Evolutionary conservation across 768 basidiomycete species (phyloP).

Genomic region (Lepiota subincarnata): DNA sequence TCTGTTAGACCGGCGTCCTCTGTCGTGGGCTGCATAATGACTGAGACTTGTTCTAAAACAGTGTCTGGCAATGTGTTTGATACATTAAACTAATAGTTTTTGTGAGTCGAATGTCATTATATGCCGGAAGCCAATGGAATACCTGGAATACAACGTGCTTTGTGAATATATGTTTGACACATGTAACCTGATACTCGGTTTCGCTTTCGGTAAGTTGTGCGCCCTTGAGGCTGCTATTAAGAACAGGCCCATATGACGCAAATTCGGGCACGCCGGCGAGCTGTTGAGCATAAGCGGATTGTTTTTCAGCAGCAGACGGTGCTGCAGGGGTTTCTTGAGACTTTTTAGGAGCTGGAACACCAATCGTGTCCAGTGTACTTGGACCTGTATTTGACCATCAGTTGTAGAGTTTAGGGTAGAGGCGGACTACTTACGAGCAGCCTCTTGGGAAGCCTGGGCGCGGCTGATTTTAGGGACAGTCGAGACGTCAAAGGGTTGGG

Average conservation of each 20-base stretch:
- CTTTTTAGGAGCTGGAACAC: conserved; percentile 61
- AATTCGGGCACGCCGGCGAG: conserved; percentile 86
- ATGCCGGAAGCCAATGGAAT: conserved; percentile 7
- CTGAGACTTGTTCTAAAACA: conserved; percentile 89
- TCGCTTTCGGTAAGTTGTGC: conserved; percentile 90
- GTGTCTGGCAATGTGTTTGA: conserved; percentile 96
- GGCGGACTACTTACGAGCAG: conserved; percentile 58
- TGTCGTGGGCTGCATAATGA: conserved; percentile 82
- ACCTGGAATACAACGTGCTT: conserved; percentile 98
- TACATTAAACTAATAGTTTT: conserved; percentile 76
- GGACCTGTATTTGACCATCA: conserved; percentile 50
- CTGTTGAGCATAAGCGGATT: conserved; percentile 84
- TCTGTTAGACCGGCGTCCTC: conserved; percentile 76
- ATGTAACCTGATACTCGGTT: conserved; percentile 96
- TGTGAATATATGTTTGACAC: conserved; percentile 95
- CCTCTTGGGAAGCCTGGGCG: conserved; percentile 84
- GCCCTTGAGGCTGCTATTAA: conserved; percentile 80
- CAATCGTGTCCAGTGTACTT: conserved; percentile 81
- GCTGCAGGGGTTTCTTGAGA: conserved; percentile 59
- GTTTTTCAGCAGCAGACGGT: conserved; percentile 82
- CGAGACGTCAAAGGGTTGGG: conserved; percentile 78
- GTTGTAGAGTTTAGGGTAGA: conserved; percentile 2
- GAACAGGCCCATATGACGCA: conserved; percentile 75
- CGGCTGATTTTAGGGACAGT: conserved; percentile 93
- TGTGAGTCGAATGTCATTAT: conserved; percentile 10